These are phyloP conservation scores for Penicillium ochrochloron DNA, from an alignment of 495 filamentous ascomycete genomes.

Conservation along the genomic window DNA sequence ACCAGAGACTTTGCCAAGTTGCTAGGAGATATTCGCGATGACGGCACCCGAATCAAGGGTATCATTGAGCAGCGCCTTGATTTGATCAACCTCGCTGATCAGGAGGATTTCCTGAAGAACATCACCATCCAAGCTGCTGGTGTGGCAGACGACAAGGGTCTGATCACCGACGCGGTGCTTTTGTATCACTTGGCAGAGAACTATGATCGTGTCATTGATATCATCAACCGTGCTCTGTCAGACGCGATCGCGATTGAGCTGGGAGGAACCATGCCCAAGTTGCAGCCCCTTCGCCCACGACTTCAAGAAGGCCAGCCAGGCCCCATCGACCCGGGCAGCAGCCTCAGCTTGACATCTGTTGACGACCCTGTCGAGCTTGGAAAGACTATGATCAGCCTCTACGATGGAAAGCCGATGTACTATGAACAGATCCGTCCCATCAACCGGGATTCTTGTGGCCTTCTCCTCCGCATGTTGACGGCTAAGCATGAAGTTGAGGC, in stretches of 20 bases:
- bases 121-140: slow-evolving; percentile 90
- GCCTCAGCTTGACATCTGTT: slow-evolving; percentile 80
- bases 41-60: slow-evolving; percentile 81
- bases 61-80: slow-evolving; percentile 86
- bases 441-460: slow-evolving; percentile 71
- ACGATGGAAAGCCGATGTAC: slow-evolving; percentile 75
- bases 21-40: slow-evolving; percentile 84
- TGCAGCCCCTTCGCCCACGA: slow-evolving; percentile 77
- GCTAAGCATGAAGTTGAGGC: slow-evolving; percentile 73
- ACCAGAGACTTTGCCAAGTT: slow-evolving; percentile 92
- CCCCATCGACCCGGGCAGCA: slow-evolving; percentile 52
- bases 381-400: slow-evolving; percentile 77
- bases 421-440: slow-evolving; percentile 64
- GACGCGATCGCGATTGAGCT: slow-evolving; percentile 83
- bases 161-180: slow-evolving; percentile 89
- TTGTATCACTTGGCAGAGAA: slow-evolving; percentile 94
- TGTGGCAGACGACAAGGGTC: slow-evolving; percentile 90
- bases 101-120: slow-evolving; percentile 80
- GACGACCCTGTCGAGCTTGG: slow-evolving; percentile 85
- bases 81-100: slow-evolving; percentile 77
- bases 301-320: slow-evolving; percentile 33
- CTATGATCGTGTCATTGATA: slow-evolving; percentile 86
- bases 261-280: slow-evolving; percentile 71
- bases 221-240: slow-evolving; percentile 88
- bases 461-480: slow-evolving; percentile 77